Evolutionary conservation across 768 basidiomycete genomes (phyloP), one percentile per base, ranked within the genome.

Genomic region (Psilocybe cyanescens): DNA sequence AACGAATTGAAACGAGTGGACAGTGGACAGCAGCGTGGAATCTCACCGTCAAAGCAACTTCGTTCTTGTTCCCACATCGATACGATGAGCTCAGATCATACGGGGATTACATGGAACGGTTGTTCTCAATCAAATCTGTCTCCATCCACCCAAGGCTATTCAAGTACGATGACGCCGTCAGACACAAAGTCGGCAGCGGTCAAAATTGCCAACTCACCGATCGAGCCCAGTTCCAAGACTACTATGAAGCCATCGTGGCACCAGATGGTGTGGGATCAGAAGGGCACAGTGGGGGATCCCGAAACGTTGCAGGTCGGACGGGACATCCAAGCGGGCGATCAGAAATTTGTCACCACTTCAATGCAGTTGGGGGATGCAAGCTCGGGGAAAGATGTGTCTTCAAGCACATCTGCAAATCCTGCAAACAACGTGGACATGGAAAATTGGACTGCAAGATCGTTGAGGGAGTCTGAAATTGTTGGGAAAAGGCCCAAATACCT

Each of bases 111-210:
- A 72, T 78, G 58, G 31, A 60, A 7, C 31, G 51, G 0, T 39
- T 71, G 5, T 76, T 78, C 65, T 24, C 55, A 2, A 33, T 68
- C 6, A 48, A 67, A 17, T 3, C 19, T 0, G 7, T 14, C 0
- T 4, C 56, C 0, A 54, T 31, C 14, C 75, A 74, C 44, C 9
- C 3, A 2, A 17, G 60, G 6, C 58, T 79, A 64, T 66, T 80
- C 56, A 29, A 63, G 3, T 75, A 65, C 54, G 78, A 81, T n/a
- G n/a, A n/a, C n/a, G n/a, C 72, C 0, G 59, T 77, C 24, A 52
- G 76, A 2, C 65, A 68, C 3, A 17, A 52, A 3, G 71, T 74
- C 24, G 65, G 59, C 16, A 59, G 65, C 3, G 59, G 66, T 19
- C 61, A 61, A 17, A n/a, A 54, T 1, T 28, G 65, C 1, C 30